Conservation (phyloP, 176 grass and related monocot species). For the Canna indica region DNA sequence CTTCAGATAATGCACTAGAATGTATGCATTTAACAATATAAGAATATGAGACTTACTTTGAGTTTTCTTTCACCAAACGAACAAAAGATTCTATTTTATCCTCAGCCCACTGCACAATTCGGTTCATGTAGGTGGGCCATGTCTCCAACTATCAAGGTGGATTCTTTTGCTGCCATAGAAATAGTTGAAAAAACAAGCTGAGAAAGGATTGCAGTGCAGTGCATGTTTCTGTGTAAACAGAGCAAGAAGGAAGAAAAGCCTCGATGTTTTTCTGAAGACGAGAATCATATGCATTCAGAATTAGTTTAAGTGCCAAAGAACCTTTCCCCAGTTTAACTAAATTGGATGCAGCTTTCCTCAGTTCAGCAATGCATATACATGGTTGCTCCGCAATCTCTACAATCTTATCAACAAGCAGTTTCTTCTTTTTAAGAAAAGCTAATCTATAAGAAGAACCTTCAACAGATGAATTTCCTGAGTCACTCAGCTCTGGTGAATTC, state of each 20-base stretch:
- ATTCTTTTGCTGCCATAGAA: constrained; percentile 56
- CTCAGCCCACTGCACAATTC: constrained; percentile 77
- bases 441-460: constrained; percentile 44
- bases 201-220: constrained; percentile 74
- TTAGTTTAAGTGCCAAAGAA: constrained; percentile 68
- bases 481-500: constrained; percentile 30
- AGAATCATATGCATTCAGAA: constrained; percentile 63
- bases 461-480: constrained; percentile 40
- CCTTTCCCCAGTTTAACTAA: constrained; percentile 75
- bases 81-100: constrained; percentile 78
- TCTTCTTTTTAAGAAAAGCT: constrained; percentile 56
- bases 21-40: not conserved
- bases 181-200: constrained; percentile 91
- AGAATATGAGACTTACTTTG: constrained; percentile 44
- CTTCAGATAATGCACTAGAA: not conserved
- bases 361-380: constrained; percentile 49
- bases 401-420: constrained; percentile 71
- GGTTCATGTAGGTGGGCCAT: constrained; percentile 42
- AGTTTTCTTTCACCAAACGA: constrained; percentile 83
- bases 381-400: constrained; percentile 60
- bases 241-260: constrained; percentile 73
- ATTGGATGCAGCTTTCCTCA: constrained; percentile 59
- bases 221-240: constrained; percentile 70
- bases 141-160: constrained; percentile 61
- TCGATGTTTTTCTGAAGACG: constrained; percentile 62